These are phyloP conservation scores for Rhodosporidiobolus sp. DNA, from an alignment of 768 basidiomycete genomes.

Conservation along the genomic window DNA sequence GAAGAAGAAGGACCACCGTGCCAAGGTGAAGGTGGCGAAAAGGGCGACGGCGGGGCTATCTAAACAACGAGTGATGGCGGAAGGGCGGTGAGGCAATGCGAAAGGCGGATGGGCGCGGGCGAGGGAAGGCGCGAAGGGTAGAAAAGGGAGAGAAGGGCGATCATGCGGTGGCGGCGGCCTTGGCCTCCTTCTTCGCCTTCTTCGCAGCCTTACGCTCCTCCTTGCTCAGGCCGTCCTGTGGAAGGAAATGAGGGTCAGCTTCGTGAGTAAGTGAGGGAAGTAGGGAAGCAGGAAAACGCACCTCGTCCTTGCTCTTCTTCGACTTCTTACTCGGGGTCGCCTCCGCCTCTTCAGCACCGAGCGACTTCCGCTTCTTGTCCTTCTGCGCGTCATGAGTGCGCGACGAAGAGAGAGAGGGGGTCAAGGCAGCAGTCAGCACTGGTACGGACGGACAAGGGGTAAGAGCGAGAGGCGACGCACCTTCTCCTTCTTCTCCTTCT, in stretches of 20 bases:
- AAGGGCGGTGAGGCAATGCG: not conserved
- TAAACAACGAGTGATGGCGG: constrained; percentile 4
- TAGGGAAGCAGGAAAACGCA: not conserved
- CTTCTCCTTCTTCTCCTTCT: constrained; percentile 35
- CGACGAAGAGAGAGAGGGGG: too few relatives aligned
- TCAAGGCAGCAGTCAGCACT: not conserved
- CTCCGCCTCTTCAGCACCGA: constrained; percentile 7
- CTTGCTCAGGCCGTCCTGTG: constrained; percentile 17
- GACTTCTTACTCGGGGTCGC: constrained; percentile 30
- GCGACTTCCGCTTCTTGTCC: constrained; percentile 22
- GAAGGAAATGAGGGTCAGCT: not conserved
- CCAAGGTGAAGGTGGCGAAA: not conserved
- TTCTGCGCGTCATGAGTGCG: too few relatives aligned
- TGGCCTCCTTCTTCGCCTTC: constrained; percentile 29
- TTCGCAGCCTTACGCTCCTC: constrained; percentile 25
- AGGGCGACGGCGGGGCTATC: not conserved
- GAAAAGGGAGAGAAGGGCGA: not conserved
- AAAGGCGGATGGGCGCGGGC: not conserved
- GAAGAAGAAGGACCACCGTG: not conserved
- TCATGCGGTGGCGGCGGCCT: constrained; percentile 12
- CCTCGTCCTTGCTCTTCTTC: constrained; percentile 12
- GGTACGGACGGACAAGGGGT: too few relatives aligned
- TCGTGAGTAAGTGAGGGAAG: not conserved
- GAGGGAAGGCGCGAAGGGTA: not conserved
- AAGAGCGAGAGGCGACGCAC: not conserved